Conservation (phyloP, 2,329 filamentous ascomycete genomes). For the Aspergillus pseudotamarii region DNA sequence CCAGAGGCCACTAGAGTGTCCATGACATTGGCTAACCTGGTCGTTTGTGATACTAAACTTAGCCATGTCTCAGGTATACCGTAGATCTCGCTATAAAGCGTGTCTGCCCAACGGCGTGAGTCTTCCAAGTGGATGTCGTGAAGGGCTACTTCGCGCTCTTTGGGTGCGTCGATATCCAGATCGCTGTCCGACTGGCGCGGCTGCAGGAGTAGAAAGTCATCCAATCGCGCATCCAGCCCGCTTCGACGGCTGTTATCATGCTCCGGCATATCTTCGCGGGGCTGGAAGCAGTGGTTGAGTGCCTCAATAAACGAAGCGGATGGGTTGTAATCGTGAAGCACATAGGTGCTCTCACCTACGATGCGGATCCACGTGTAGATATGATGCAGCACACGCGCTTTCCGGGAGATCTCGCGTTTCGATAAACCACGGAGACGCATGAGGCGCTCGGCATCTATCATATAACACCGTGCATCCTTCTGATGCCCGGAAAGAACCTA, state of each 20-base stretch:
- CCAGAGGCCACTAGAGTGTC: constrained; percentile 24
- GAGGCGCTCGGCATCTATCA: constrained; percentile 43
- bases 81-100: constrained; percentile 46
- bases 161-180: constrained; percentile 42
- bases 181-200: constrained; percentile 38
- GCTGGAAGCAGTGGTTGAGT: constrained; percentile 16
- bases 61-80: constrained; percentile 50
- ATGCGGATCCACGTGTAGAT: constrained; percentile 43
- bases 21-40: constrained; percentile 44
- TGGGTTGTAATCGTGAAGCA: constrained; percentile 32
- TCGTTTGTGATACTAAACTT: constrained; percentile 48
- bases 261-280: not conserved
- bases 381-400: constrained; percentile 43
- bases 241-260: not conserved
- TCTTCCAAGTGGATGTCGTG: constrained; percentile 47
- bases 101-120: constrained; percentile 35
- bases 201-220: constrained; percentile 45
- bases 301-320: constrained; percentile 26
- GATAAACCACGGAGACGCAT: constrained; percentile 39
- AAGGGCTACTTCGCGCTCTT: constrained; percentile 35
- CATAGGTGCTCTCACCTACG: constrained; percentile 40
- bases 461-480: constrained; percentile 37
- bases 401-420: constrained; percentile 40
- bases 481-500: constrained; percentile 34
- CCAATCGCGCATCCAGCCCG: constrained; percentile 34